Evolutionary conservation across 1,139 yeast genomes (phyloP), one percentile per base, ranked within the genome.

Genomic region (Suhomyces maxii): DNA sequence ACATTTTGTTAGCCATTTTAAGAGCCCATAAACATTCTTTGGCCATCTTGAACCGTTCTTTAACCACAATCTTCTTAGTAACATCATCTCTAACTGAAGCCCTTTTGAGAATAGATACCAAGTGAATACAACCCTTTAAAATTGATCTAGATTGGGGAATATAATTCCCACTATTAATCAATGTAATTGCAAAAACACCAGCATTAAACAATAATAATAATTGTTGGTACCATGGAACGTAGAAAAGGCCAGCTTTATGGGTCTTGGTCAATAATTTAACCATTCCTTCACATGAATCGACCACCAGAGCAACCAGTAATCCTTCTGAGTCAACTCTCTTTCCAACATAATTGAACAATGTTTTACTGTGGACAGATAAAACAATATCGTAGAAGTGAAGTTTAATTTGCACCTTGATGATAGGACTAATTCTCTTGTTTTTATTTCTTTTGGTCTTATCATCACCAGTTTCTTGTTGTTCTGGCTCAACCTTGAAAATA

Each of bases 11-110:
- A 43, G 82, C 67, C 69, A 77, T 79, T 51, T 80, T 80, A 35
- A 83, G 59, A 1, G 82, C 83, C 89, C 89, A 83, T 28, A 80
- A 60, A 57, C 86, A 80, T 57, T 83, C 88, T 44, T 73, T 71
- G 9, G 79, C 81, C 89, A 83, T 83, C 40, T 71, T 74, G 57
- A 77, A 79, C 44, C 83, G 60, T 43, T 73, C 78, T 39, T 69
- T 69, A 31, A 65, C 58, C 7, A 72, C 56, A 64, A 14, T 76
- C 76, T 31, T 60, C 52, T 38, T 13, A 3, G 47, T 18, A 6
- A 7, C 41, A 6, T 58, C 62, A 43, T 68, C 63, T 30, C 64
- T 55, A 2, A 73, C 71, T 4, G 73, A 65, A 5, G 74, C 63
- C 32, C 58, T 59, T 38, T 64, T 63, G 10, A 73, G 50, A 0